Base-by-base conservation (phyloP, 768 basidiomycete species). In the Gloeopeniophorella convolvens region DNA sequence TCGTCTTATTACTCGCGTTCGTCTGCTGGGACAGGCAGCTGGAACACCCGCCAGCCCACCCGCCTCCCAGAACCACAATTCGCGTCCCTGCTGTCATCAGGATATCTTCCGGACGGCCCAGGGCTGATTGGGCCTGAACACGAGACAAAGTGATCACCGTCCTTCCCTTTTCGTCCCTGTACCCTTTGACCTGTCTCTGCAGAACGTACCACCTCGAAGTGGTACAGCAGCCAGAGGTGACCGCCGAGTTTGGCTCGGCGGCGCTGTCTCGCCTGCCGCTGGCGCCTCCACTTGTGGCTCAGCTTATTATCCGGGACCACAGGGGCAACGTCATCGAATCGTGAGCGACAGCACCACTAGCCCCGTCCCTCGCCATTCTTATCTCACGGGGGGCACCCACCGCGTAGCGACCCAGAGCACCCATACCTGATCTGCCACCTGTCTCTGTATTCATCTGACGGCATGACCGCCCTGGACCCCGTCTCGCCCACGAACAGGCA, bases 391-490 rank as follows among this genome's bases (percentile, higher is more conserved):
- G n/a, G n/a, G n/a, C n/a, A n/a, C n/a, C n/a, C n/a, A n/a, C 63
- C 28, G 48, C 33, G 47, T 16, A 94, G 92, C 37, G 85, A 91
- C 65, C 73, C 78, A 58, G 92, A 94, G 60, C 72, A 93, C 35
- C 89, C 89, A 4, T 96, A 93, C 67, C 75, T 96, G 36, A 75
- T 94, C 55, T 87, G 89, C 26, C 85, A 91, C 60, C 69, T 93
- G 44, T 84, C 88, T 3, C 66, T 95, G 27, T 82, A 77, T 62
- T 79, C 80, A 24, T 82, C 73, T 20, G 84, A 89, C 54, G 90
- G 88, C 13, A 59, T 67, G 41, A 74, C 72, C 21, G 64, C 79
- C 16, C 63, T 89, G 63, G 83, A 89, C 58, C 75, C 79, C 68
- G 79, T 78, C n/a, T 73, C 78, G 20, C 72, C 75, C 5, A 75